Evolutionary conservation across 495 filamentous ascomycete species (phyloP), one percentile per base, ranked within the genome.

Genomic region (Neurospora sp.): DNA sequence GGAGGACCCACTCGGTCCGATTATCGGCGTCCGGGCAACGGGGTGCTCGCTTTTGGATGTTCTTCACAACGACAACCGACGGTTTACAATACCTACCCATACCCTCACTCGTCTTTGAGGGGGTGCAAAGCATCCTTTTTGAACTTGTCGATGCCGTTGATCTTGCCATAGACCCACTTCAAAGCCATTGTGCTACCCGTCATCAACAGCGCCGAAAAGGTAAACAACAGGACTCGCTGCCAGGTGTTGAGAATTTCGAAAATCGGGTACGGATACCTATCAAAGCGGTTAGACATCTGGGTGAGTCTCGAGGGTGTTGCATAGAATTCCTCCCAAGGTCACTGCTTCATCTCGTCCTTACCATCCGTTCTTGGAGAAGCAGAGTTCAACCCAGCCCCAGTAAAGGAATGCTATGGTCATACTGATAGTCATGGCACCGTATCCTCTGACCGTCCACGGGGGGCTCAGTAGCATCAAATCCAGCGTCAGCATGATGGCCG

Each of bases 301-400:
- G 0, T 0, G 6, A 14, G 2, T 31, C 5, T 27, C n/a, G 42
- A 72, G 68, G 72, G 71, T 45, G 27, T 31, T 31, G 27, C 27
- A 31, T 31, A 31, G 27, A 31, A 31, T 31, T 31, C 27, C 27
- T 31, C 3, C 27, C 53, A 35, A 8, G 53, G 14, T 27, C 31
- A 16, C 27, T 65, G 27, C 22, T 27, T 65, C 53, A 35, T 65
- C 6, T 65, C 27, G 6, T 35, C 12, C 87, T 78, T 79, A 91
- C 89, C 89, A 94, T 78, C 92, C 92, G 75, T 97, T 97, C 70
- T 87, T 82, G 20, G 82, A 75, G 76, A 89, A 93, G 83, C 93
- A 96, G 35, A 86, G 86, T 79, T 97, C 93, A 8, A 97, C 87
- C 94, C 94, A 97, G 72, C 90, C 87, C 93, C 93, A 97, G 81